These are phyloP conservation scores for Aspergillus coremiiformis DNA, from an alignment of 495 filamentous ascomycete species.

Conservation along the genomic window DNA sequence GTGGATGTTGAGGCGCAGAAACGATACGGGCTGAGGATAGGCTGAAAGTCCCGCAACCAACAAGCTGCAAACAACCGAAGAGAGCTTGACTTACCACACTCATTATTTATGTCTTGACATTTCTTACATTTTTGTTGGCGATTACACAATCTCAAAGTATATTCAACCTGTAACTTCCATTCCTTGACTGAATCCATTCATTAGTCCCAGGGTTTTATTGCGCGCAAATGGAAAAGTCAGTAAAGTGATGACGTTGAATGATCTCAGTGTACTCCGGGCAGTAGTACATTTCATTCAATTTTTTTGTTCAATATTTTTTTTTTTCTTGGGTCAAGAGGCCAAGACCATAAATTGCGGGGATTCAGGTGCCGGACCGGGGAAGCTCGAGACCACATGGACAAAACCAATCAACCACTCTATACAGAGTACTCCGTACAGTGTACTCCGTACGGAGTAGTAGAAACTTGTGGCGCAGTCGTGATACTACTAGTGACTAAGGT, in stretches of 20 bases:
- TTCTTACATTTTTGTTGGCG: constrained; percentile 2
- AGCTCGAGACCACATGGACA: constrained; percentile 5
- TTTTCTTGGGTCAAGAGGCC: not conserved
- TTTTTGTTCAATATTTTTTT: not conserved
- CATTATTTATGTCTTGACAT: not conserved
- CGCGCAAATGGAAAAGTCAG: constrained; percentile 12
- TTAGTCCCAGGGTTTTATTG: not conserved
- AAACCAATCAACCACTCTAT: not conserved
- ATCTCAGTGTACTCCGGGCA: constrained; percentile 11
- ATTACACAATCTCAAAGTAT: constrained; percentile 10
- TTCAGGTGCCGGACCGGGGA: constrained; percentile 10
- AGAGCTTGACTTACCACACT: not conserved
- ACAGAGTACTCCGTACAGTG: no score
- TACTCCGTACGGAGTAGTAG: no score
- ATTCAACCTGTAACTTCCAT: not conserved
- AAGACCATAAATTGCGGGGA: constrained; percentile 20
- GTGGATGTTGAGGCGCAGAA: not conserved
- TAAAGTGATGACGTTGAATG: constrained; percentile 19
- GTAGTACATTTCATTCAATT: no score
- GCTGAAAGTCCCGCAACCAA: constrained; percentile 1
- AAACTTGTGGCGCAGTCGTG: no score
- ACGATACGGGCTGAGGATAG: not conserved
- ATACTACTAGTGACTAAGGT: no score
- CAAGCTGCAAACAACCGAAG: constrained; percentile 9
- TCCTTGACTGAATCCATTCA: not conserved